These are phyloP conservation scores for Scleroderma bovista DNA, from an alignment of 768 basidiomycete genomes.

Conservation along the genomic window DNA sequence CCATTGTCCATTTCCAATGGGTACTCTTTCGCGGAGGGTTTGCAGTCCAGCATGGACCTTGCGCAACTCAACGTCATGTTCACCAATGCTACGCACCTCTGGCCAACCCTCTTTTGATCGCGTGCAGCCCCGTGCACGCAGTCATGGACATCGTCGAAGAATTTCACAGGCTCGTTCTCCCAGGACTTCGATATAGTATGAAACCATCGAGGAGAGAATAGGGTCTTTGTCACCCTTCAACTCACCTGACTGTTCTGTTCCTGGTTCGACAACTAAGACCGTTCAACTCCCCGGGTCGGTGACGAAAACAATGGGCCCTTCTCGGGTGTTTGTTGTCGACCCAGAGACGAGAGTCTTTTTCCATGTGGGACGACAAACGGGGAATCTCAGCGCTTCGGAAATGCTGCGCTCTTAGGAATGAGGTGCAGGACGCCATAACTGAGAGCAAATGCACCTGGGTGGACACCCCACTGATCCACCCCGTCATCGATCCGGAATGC, in stretches of 20 bases:
- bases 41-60: slow-evolving; percentile 74
- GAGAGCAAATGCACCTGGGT: slow-evolving; percentile 63
- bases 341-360: slow-evolving; percentile 42
- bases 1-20: slow-evolving; percentile 66
- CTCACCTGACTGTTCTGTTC: slow-evolving; percentile 17
- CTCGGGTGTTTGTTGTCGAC: slow-evolving; percentile 52
- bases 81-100: slow-evolving; percentile 47
- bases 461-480: slow-evolving; percentile 75
- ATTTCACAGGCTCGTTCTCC: slow-evolving; percentile 62
- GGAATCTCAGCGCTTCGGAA: slow-evolving; percentile 59
- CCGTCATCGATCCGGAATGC: slow-evolving; percentile 57
- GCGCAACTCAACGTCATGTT: slow-evolving; percentile 54
- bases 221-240: slow-evolving; percentile 23
- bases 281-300: slow-evolving; percentile 3
- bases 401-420: slow-evolving; percentile 64
- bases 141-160: slow-evolving; percentile 67
- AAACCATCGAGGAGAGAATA: slow-evolving; percentile 66
- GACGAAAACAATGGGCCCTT: slow-evolving; percentile 25
- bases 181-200: slow-evolving; percentile 66
- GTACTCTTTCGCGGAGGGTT: slow-evolving; percentile 64
- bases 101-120: slow-evolving; percentile 38
- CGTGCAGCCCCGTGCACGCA: slow-evolving; percentile 40
- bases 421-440: slow-evolving; percentile 57
- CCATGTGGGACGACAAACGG: slow-evolving; percentile 63
- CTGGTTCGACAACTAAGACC: slow-evolving; percentile 29